phyloP scores from a whole-genome alignment of 805 yeast genomes.

The Wickerhamomyces chaumierensis region DNA sequence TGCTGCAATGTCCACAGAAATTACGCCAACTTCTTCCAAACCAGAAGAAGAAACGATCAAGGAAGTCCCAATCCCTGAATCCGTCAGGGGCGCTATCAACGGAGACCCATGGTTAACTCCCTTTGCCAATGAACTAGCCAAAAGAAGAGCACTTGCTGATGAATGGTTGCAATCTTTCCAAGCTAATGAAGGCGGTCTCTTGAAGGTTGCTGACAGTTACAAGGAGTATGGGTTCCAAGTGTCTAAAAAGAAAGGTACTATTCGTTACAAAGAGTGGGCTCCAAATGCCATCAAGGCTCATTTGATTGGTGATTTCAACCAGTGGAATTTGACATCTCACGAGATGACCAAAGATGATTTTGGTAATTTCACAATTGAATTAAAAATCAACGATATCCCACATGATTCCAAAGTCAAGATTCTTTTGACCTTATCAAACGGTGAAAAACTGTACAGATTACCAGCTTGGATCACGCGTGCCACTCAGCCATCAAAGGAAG shows the following conservation, averaged over 20 bases:
- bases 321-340: constrained; percentile 57
- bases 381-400: constrained; percentile 63
- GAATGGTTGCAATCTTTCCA: constrained; percentile 49
- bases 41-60: neutral
- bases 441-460: constrained; percentile 63
- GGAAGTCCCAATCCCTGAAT: constrained; percentile 4
- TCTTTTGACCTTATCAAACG: constrained; percentile 50
- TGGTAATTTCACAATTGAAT: constrained; percentile 56
- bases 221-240: constrained; percentile 69
- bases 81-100: constrained; percentile 40
- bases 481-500: constrained; percentile 54
- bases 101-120: constrained; percentile 87
- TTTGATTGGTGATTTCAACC: constrained; percentile 86
- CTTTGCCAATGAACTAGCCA: constrained; percentile 50
- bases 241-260: constrained; percentile 26
- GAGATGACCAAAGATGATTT: constrained; percentile 48
- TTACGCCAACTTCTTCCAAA: neutral
- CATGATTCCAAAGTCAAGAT: constrained; percentile 77
- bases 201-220: constrained; percentile 68
- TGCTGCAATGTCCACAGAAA: too few relatives aligned
- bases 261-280: constrained; percentile 74
- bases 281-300: constrained; percentile 74
- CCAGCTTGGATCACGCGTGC: constrained; percentile 89
- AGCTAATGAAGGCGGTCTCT: constrained; percentile 51
- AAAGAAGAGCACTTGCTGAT: constrained; percentile 56